Conservation (phyloP, 345 rosid genomes). For the Aegle marmelos region DNA sequence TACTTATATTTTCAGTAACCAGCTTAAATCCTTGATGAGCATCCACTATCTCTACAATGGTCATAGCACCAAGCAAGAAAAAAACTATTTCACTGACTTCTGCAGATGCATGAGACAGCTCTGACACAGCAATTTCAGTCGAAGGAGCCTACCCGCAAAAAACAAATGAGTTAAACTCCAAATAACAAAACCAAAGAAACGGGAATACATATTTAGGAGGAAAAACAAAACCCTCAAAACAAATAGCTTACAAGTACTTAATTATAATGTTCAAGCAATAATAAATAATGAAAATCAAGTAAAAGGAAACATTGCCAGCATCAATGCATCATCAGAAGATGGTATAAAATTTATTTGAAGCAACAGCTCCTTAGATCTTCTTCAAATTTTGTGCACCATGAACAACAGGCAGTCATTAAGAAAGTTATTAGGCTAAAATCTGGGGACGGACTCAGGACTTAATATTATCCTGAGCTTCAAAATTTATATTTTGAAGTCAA, state of each 20-base stretch:
- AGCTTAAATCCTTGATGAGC: slow-evolving; percentile 99
- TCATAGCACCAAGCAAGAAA: slow-evolving; percentile 98
- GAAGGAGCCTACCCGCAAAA: slow-evolving; percentile 83
- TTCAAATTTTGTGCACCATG: not conserved
- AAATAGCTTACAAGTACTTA: not conserved
- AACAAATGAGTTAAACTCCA: slow-evolving; percentile 5
- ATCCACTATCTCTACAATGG: slow-evolving; percentile 95
- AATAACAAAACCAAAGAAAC: not conserved
- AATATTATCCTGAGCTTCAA: no score
- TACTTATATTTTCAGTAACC: slow-evolving; percentile 91
- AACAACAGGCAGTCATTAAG: not conserved
- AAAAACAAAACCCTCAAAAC: no score
- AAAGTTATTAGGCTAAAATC: not conserved
- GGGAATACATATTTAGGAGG: not conserved
- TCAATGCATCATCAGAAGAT: not conserved
- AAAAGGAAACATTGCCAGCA: not conserved
- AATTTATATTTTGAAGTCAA: no score
- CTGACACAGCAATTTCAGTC: slow-evolving; percentile 81
- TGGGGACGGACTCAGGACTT: no score
- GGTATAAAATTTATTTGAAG: not conserved
- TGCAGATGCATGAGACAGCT: slow-evolving; percentile 83
- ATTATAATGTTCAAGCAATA: not conserved
- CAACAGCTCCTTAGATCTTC: not conserved
- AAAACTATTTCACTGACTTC: slow-evolving; percentile 96
- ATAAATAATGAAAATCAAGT: not conserved